Percentiles rank a stretch among this genome's conserved stretches.
Conservation (phyloP, 352 stramenopile genomes). For the Pythium dissimile region DNA sequence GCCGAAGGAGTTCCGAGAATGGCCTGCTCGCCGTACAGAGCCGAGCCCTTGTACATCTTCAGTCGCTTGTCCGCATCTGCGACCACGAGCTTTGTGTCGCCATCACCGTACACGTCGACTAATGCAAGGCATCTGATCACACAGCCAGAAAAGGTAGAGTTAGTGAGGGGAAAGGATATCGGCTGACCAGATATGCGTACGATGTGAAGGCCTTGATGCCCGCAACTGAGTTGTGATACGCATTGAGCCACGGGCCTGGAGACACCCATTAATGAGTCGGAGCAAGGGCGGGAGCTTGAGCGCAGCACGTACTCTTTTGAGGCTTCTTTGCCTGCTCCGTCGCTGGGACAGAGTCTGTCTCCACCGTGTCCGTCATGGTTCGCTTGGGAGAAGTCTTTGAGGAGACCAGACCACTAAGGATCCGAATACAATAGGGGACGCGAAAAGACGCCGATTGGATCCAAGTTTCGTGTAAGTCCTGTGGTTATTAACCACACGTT, state of each 20-base stretch:
- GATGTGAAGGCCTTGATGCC: conserved; percentile 77
- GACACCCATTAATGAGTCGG: not conserved
- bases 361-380: conserved; percentile 20
- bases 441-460: conserved; percentile 13
- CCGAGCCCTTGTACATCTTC: conserved; percentile 90
- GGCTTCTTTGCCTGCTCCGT: conserved; percentile 14
- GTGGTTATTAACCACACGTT: not conserved
- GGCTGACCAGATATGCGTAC: conserved; percentile 10
- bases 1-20: conserved; percentile 73
- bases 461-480: too few species aligned
- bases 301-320: conserved; percentile 19
- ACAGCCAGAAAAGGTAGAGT: not conserved
- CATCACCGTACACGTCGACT: conserved; percentile 82
- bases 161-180: not conserved
- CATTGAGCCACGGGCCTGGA: conserved; percentile 76
- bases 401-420: too few species aligned
- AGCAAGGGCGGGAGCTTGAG: too few species aligned
- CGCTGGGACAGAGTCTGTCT: conserved; percentile 10
- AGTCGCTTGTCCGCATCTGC: conserved; percentile 76
- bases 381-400: too few species aligned
- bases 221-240: conserved; percentile 89
- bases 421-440: not conserved
- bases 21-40: conserved; percentile 72
- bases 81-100: conserved; percentile 77
- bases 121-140: conserved; percentile 55